phyloP scores from a whole-genome alignment of 2,329 filamentous ascomycete species.

The Diplodia seriata region DNA sequence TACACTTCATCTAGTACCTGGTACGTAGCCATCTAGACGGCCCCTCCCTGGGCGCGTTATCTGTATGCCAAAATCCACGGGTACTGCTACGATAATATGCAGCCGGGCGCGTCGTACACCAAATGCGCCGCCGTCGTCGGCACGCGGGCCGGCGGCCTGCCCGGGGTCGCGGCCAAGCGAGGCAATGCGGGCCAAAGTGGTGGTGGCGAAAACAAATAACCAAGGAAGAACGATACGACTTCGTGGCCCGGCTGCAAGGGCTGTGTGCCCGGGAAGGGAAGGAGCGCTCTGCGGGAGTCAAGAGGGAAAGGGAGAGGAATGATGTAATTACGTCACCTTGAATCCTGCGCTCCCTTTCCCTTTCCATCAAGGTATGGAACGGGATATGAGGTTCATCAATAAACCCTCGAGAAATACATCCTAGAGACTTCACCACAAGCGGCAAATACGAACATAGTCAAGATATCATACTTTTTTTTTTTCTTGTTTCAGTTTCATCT shows the following conservation, averaged over 20 bases:
- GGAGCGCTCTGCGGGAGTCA: background rate
- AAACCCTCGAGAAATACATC: background rate
- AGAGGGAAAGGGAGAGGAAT: background rate
- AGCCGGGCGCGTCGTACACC: no score
- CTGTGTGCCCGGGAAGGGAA: background rate
- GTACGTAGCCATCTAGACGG: no score
- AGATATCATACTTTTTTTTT: slow-evolving; percentile 17
- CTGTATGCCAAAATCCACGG: no score
- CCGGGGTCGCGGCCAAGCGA: slow-evolving; percentile 2
- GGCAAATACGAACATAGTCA: background rate
- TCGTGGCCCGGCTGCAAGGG: background rate
- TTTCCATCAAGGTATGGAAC: background rate
- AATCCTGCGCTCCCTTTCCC: background rate
- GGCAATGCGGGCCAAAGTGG: background rate
- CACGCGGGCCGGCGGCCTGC: slow-evolving; percentile 25
- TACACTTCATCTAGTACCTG: no score
- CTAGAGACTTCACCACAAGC: background rate
- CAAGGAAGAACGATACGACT: background rate
- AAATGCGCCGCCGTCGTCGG: background rate
- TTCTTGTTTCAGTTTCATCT: background rate
- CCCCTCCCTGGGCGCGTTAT: no score
- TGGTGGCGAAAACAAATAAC: background rate
- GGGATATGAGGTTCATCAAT: background rate
- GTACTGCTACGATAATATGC: no score
- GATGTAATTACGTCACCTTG: background rate